A percentile compares a stretch with the other conserved stretches of the same genome.
phyloP scores from a whole-genome alignment of 108 stramenopile genomes.

The Cylindrotheca closterium region DNA sequence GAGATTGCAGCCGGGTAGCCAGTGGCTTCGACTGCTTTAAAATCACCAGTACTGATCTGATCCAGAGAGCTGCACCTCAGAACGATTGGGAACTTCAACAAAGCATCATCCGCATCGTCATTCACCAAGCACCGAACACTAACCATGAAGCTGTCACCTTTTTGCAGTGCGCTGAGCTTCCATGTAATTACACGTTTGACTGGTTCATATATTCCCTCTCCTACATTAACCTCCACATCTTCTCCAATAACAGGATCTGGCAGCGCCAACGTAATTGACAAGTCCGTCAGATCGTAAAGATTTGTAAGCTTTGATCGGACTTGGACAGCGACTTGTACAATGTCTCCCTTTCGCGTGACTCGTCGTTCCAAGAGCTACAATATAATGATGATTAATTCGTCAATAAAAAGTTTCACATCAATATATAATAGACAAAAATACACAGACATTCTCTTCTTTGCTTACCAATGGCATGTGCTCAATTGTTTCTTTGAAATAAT shows the following conservation, averaged over 20 bases:
- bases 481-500: conserved; percentile 37
- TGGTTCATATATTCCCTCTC: conserved; percentile 59
- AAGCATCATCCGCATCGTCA: conserved; percentile 6
- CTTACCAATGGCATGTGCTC: conserved; percentile 66
- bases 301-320: conserved; percentile 75
- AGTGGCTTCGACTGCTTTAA: conserved; percentile 28
- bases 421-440: conserved; percentile 5
- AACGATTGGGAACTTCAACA: conserved; percentile 64
- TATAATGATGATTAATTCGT: conserved; percentile 17
- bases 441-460: conserved; percentile 4
- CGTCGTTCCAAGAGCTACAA: conserved; percentile 62
- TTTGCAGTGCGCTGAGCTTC: conserved; percentile 51
- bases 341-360: conserved; percentile 44
- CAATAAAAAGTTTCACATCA: conserved; percentile 21
- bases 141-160: conserved; percentile 70
- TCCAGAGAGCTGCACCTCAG: conserved; percentile 66
- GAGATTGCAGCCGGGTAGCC: conserved; percentile 35
- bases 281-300: conserved; percentile 54
- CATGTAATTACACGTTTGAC: conserved; percentile 60
- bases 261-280: conserved; percentile 53
- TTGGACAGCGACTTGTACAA: conserved; percentile 63
- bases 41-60: conserved; percentile 53
- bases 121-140: conserved; percentile 47
- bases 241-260: conserved; percentile 43
- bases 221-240: conserved; percentile 48